Conservation (phyloP, 148 eudicot genomes). For the Drosera capensis region DNA sequence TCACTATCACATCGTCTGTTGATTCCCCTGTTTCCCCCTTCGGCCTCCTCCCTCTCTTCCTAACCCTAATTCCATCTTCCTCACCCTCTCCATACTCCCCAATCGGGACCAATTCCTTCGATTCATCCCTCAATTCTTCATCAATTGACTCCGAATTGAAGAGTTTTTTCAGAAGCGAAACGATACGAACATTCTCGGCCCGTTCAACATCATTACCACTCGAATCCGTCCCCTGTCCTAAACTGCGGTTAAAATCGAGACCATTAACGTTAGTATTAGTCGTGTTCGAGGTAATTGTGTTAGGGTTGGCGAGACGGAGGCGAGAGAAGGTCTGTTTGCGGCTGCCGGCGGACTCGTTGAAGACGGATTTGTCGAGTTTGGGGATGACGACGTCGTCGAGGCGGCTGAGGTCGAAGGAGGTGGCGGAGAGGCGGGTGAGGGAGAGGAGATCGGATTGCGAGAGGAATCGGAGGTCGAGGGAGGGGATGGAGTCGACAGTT, state of each 20-base stretch:
- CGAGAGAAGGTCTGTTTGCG: slow-evolving; percentile 90
- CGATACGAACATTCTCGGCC: slow-evolving; percentile 38
- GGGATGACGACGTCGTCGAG: slow-evolving; percentile 69
- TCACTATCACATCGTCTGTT: slow-evolving; percentile 32
- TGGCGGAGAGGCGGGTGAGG: slow-evolving; percentile 48
- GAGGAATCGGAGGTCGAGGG: slow-evolving; percentile 64
- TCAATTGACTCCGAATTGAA: slow-evolving; percentile 17
- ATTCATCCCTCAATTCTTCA: too few relatives aligned
- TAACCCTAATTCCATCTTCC: slow-evolving; percentile 14
- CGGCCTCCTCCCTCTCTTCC: slow-evolving; percentile 42
- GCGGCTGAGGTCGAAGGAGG: slow-evolving; percentile 34
- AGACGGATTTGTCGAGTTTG: slow-evolving; percentile 67
- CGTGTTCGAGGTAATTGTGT: slow-evolving; percentile 28
- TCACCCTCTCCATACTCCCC: slow-evolving; percentile 36
- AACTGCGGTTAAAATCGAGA: slow-evolving; percentile 14
- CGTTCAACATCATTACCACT: slow-evolving; percentile 24
- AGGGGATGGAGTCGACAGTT: slow-evolving; percentile 34
- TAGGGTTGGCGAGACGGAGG: slow-evolving; percentile 51
- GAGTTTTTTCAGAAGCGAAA: slow-evolving; percentile 36
- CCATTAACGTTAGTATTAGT: too few relatives aligned
- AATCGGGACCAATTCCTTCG: slow-evolving; percentile 21
- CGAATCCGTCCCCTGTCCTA: slow-evolving; percentile 10
- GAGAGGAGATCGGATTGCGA: slow-evolving; percentile 72
- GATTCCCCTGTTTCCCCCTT: slow-evolving; percentile 6
- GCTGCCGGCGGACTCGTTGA: slow-evolving; percentile 88